Base-by-base conservation (phyloP, 306 rosid genomes). In the Calophaca sinica region DNA sequence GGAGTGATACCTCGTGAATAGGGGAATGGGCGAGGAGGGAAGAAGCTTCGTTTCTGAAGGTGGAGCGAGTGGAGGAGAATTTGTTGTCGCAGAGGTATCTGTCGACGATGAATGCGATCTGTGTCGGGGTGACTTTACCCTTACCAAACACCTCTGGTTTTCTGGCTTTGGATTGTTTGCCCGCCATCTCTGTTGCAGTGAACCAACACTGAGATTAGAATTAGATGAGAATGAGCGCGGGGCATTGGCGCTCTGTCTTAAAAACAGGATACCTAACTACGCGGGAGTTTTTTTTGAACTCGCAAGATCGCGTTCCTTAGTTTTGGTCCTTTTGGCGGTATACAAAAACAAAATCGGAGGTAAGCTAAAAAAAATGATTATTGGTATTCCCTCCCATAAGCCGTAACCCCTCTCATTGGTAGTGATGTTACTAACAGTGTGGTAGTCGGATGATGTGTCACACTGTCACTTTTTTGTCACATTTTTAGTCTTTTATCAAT, bases 71-170 rank as follows among this genome's bases (percentile, higher is more conserved):
- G 11, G 87, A 70, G 0, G 89, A 66, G 81, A 62, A 90, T 6
- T 80, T 85, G 83, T 87, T 87, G 20, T 93, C 97, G 58, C 77
- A 82, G 13, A 93, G 88, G 73, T 93, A 93, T 5, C 89, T 79
- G 31, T 93, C 97, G 15, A 93, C 97, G 13, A 93, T 89, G 93
- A 89, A 93, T 2, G 98, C 98, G 59, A 93, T 77, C 68, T 93
- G 97, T 8, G 54, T 70, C 0, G 97, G 92, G 1, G 93, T 89
- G 0, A 93, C 93, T 9, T 86, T 82, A 9, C 91, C 93, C 12
- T 88, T 87, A 2, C 85, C 88, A 1, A 85, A 74, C 26, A 26
- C 28, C 32, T 83, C 88, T 1, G 86, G 20, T 7, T 79, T 90
- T 83, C 81, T 82, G 33, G 84, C 38, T 71, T 65, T 90, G 13